Percentiles rank a stretch among this genome's conserved stretches.
Conservation (phyloP, 257 asterid genomes). For the Solanum virginianum region DNA sequence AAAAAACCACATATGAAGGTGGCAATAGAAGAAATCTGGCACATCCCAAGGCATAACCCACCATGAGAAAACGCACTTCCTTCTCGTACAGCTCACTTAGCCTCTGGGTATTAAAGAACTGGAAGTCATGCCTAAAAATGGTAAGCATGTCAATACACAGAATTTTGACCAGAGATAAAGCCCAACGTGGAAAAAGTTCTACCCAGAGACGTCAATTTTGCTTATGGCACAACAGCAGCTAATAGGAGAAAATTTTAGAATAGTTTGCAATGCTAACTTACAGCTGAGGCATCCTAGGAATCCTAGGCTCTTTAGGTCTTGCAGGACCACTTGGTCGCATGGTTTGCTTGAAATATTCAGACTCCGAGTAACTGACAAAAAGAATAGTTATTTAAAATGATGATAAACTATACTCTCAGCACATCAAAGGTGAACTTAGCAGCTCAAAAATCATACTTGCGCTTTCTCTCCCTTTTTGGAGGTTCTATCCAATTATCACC, state of each 20-base stretch:
- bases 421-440: not conserved
- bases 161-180: not conserved
- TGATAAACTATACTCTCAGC: not conserved
- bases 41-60: conserved; percentile 24
- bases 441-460: conserved; percentile 59
- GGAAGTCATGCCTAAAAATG: conserved; percentile 86
- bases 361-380: conserved; percentile 69
- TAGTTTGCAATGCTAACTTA: conserved; percentile 14
- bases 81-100: conserved; percentile 95
- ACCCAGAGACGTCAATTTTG: not conserved
- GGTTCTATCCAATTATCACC: conserved; percentile 96
- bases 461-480: conserved; percentile 84
- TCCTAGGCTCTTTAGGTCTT: conserved; percentile 91
- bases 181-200: not conserved
- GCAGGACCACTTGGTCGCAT: conserved; percentile 98
- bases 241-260: not conserved
- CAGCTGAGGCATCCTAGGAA: conserved; percentile 99
- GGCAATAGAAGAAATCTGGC: not conserved
- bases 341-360: conserved; percentile 98
- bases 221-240: not conserved
- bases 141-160: conserved; percentile 10
- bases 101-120: conserved; percentile 96
- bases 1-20: not conserved
- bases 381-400: not conserved
- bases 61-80: conserved; percentile 97